These are phyloP conservation scores for Canavalia ensiformis DNA, from an alignment of 306 rosid species.

Conservation along the genomic window DNA sequence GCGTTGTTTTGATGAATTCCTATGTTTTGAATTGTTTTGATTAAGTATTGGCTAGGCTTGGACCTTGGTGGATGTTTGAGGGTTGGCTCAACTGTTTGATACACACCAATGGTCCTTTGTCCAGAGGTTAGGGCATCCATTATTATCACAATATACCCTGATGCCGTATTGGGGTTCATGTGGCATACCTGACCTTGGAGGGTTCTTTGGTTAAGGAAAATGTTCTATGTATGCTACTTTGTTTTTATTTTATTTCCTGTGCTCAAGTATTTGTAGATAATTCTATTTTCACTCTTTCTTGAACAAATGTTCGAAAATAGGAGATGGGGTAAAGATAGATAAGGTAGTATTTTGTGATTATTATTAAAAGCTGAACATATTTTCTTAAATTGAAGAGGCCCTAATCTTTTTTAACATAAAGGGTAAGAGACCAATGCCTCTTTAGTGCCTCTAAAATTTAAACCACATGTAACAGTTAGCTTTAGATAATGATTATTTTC, in stretches of 20 bases:
- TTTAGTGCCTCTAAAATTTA: neutral
- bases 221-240: neutral
- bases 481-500: slow-evolving; percentile 14
- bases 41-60: neutral
- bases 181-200: slow-evolving; percentile 6
- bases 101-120: neutral
- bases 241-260: neutral
- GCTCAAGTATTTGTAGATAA: neutral
- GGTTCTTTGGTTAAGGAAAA: neutral
- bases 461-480: neutral
- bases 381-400: neutral
- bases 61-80: slow-evolving; percentile 12
- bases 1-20: neutral
- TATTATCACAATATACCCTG: neutral
- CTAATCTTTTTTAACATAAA: neutral
- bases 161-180: neutral
- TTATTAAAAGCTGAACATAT: neutral
- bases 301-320: neutral
- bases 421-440: neutral
- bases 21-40: neutral
- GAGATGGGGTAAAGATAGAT: neutral
- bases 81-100: slow-evolving; percentile 5
- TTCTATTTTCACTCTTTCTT: neutral
- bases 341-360: neutral
- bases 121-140: neutral